A percentile compares a stretch with the other conserved stretches of the same genome.
These are phyloP conservation scores for Agaricales sp. DNA, from an alignment of 1,284 basidiomycete genomes.

Conservation along the genomic window DNA sequence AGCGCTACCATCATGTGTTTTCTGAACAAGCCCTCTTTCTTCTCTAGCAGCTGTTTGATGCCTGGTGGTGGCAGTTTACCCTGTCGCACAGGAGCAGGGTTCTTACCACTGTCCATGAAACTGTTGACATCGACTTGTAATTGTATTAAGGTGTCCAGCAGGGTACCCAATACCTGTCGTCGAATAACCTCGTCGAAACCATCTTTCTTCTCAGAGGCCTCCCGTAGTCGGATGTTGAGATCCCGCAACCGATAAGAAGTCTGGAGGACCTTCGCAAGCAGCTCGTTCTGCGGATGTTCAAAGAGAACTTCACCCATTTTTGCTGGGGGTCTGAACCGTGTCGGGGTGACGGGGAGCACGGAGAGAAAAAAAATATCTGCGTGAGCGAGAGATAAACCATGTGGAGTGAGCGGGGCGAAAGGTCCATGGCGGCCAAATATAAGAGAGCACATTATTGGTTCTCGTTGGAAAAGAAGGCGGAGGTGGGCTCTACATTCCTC, in stretches of 20 bases:
- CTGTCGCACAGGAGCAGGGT: conserved; percentile 76
- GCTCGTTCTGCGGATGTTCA: conserved; percentile 94
- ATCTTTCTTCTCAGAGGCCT: conserved; percentile 49
- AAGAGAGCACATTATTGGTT: conserved; percentile 73
- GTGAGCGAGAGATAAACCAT: conserved; percentile 56
- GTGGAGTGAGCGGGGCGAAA: conserved; percentile 49
- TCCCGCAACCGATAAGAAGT: conserved; percentile 80
- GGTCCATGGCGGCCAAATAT: conserved; percentile 92
- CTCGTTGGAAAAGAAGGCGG: conserved; percentile 81
- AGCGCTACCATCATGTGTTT: conserved; percentile 94
- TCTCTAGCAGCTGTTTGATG: conserved; percentile 95
- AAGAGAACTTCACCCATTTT: conserved; percentile 91
- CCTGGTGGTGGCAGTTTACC: conserved; percentile 92
- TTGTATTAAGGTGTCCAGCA: conserved; percentile 81
- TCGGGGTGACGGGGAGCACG: conserved; percentile 86
- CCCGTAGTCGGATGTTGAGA: conserved; percentile 59
- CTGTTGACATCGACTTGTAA: conserved; percentile 95
- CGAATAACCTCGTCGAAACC: conserved; percentile 46
- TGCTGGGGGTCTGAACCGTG: conserved; percentile 91
- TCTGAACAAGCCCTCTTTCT: conserved; percentile 98
- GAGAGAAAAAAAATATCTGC: conserved; percentile 98
- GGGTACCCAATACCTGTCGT: conserved; percentile 51
- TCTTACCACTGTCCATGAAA: conserved; percentile 97
- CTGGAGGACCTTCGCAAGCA: conserved; percentile 78
- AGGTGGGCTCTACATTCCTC: conserved; percentile 93